phyloP scores from a whole-genome alignment of 1,284 basidiomycete genomes.

The Prillingera fragicola region DNA sequence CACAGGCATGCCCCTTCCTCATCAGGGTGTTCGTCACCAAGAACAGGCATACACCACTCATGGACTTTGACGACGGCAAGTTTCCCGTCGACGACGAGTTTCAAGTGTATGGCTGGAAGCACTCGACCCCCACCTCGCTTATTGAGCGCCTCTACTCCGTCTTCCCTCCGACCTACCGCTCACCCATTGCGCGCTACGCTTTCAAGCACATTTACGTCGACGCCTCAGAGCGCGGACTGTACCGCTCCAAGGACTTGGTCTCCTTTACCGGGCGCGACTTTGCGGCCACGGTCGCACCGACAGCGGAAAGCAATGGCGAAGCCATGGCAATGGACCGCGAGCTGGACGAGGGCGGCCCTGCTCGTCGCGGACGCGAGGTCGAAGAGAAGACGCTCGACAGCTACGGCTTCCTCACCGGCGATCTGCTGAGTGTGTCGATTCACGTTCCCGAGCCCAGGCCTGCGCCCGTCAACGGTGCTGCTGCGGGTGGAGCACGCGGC shows the following conservation, averaged over 20 bases:
- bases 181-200: constrained; percentile 33
- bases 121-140: constrained; percentile 36
- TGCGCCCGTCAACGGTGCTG: not conserved
- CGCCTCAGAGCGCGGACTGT: constrained; percentile 36
- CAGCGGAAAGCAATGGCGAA: not conserved
- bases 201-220: constrained; percentile 45
- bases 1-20: constrained; percentile 31
- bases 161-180: constrained; percentile 39
- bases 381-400: constrained; percentile 39
- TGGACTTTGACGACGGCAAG: constrained; percentile 38
- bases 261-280: constrained; percentile 37
- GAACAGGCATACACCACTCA: constrained; percentile 35
- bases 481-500: not conserved
- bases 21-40: constrained; percentile 43
- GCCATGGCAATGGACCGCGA: constrained; percentile 18
- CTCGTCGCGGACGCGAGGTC: constrained; percentile 9
- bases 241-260: constrained; percentile 33
- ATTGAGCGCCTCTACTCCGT: constrained; percentile 37
- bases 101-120: constrained; percentile 39
- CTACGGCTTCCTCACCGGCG: constrained; percentile 41
- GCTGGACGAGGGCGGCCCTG: constrained; percentile 14
- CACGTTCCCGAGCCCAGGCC: constrained; percentile 33
- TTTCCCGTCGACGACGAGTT: constrained; percentile 39
- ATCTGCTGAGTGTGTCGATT: constrained; percentile 35
- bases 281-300: constrained; percentile 6